These are phyloP conservation scores for Quercus agrifolia DNA, from an alignment of 306 rosid species.

Conservation along the genomic window DNA sequence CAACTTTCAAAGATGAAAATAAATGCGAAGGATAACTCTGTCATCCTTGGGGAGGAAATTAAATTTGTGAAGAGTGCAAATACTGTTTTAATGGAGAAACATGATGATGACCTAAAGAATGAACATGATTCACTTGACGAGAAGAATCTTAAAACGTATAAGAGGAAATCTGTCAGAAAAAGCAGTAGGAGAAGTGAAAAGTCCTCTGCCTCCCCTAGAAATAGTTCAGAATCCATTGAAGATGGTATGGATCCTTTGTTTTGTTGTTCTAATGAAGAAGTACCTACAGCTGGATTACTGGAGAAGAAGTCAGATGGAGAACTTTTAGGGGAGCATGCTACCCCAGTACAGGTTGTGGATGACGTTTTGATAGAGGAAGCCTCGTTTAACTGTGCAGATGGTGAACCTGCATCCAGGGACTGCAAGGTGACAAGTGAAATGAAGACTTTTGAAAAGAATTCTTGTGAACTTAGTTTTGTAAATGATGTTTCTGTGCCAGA, in stretches of 20 bases:
- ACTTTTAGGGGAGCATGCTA: constrained; percentile 20
- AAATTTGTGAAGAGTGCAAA: constrained; percentile 3
- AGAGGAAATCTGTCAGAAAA: constrained; percentile 11
- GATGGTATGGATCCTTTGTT: constrained; percentile 12
- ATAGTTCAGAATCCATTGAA: constrained; percentile 10
- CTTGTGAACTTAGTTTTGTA: constrained; percentile 4
- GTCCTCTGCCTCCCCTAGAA: constrained; percentile 5
- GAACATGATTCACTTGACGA: not conserved
- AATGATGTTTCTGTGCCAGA: constrained; percentile 13
- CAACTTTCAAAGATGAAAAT: constrained; percentile 23
- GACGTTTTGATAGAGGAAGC: constrained; percentile 2
- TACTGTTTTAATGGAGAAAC: constrained; percentile 15
- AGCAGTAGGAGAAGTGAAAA: not conserved
- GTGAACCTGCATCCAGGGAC: constrained; percentile 16
- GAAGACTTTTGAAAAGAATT: constrained; percentile 3
- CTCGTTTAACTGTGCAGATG: constrained; percentile 1
- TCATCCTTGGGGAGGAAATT: constrained; percentile 11
- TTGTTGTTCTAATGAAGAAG: constrained; percentile 20
- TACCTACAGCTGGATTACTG: constrained; percentile 7
- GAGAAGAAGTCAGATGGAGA: constrained; percentile 10
- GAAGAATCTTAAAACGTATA: not conserved
- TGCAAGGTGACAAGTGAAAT: constrained; percentile 13
- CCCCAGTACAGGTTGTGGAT: constrained; percentile 13
- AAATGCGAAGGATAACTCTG: constrained; percentile 13
- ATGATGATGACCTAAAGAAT: constrained; percentile 1